phyloP scores from a whole-genome alignment of 2,329 filamentous ascomycete species.

The Colletotrichum tanaceti region DNA sequence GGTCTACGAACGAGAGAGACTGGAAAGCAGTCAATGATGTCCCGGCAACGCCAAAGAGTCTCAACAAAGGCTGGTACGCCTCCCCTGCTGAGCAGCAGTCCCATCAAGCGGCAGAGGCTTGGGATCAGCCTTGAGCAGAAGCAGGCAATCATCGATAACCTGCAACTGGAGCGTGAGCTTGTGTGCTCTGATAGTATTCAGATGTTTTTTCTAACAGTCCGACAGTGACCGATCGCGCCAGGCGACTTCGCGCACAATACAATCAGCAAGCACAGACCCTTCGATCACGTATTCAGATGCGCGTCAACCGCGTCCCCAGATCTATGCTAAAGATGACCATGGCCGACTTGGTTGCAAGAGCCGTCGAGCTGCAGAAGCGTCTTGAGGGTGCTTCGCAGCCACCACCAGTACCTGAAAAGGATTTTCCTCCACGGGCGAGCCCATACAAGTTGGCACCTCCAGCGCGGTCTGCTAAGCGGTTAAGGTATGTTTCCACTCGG shows the following conservation, averaged over 20 bases:
- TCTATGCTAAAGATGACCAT: constrained; percentile 83
- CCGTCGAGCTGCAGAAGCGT: constrained; percentile 57
- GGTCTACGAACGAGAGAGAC: constrained; percentile 44
- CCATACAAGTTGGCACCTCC: constrained; percentile 50
- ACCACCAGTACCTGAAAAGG: constrained; percentile 64
- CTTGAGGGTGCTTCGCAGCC: constrained; percentile 48
- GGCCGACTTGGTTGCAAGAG: constrained; percentile 76
- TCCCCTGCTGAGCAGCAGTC: constrained; percentile 63
- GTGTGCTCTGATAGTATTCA: constrained; percentile 12
- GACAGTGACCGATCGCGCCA: constrained; percentile 85
- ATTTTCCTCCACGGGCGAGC: constrained; percentile 52
- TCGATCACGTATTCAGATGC: constrained; percentile 87
- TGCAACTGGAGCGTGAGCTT: constrained; percentile 84
- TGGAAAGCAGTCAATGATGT: constrained; percentile 43
- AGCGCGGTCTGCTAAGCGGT: constrained; percentile 57
- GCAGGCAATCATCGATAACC: constrained; percentile 86
- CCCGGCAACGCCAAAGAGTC: constrained; percentile 40
- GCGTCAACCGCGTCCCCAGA: constrained; percentile 90
- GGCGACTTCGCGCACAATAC: constrained; percentile 90
- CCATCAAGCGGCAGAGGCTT: constrained; percentile 70
- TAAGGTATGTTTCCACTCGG: constrained; percentile 57
- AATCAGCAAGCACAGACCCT: constrained; percentile 88
- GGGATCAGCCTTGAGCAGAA: constrained; percentile 79
- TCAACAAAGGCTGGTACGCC: constrained; percentile 51
- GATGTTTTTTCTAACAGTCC: constrained; percentile 40